Percentiles rank a stretch among this genome's conserved stretches.
Evolutionary conservation across 1,284 basidiomycete species (phyloP).

Genomic region (Stygiomarasmius scandens): DNA sequence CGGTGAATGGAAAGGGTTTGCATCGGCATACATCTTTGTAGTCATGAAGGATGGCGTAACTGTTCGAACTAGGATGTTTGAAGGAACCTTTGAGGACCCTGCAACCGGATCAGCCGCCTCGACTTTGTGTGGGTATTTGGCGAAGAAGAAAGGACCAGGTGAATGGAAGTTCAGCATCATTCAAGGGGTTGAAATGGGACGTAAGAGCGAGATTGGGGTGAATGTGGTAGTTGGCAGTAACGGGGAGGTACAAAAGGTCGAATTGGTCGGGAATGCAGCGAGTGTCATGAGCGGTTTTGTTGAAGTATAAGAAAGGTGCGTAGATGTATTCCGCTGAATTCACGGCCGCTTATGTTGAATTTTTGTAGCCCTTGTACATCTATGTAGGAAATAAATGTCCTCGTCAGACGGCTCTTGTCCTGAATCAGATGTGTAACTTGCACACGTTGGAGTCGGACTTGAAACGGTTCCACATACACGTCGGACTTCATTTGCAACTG

Average conservation of each 20-base stretch:
- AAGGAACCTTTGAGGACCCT: constrained; percentile 41
- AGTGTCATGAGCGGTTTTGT: constrained; percentile 37
- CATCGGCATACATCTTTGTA: constrained; percentile 17
- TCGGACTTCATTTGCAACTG: too few species aligned
- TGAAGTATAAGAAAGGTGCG: background rate
- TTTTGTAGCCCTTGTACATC: too few species aligned
- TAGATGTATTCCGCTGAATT: too few species aligned
- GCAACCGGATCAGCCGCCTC: constrained; percentile 51
- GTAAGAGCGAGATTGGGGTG: constrained; percentile 43
- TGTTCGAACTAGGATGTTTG: constrained; percentile 43
- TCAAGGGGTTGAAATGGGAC: constrained; percentile 49
- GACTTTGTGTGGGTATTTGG: constrained; percentile 43
- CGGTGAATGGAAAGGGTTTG: constrained; percentile 38
- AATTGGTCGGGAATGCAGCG: constrained; percentile 41
- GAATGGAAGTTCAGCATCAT: constrained; percentile 37
- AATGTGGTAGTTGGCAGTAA: constrained; percentile 34
- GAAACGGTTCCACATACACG: too few species aligned
- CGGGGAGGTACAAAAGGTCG: constrained; percentile 33
- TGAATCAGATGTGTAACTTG: too few species aligned
- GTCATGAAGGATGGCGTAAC: constrained; percentile 23
- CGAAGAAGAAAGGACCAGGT: constrained; percentile 34
- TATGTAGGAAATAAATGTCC: too few species aligned
- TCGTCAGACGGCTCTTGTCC: too few species aligned
- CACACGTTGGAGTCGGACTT: too few species aligned
- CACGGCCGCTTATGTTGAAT: too few species aligned